Base-by-base conservation (phyloP, 1,139 yeast genomes). In the Yamadazyma taylorii region DNA sequence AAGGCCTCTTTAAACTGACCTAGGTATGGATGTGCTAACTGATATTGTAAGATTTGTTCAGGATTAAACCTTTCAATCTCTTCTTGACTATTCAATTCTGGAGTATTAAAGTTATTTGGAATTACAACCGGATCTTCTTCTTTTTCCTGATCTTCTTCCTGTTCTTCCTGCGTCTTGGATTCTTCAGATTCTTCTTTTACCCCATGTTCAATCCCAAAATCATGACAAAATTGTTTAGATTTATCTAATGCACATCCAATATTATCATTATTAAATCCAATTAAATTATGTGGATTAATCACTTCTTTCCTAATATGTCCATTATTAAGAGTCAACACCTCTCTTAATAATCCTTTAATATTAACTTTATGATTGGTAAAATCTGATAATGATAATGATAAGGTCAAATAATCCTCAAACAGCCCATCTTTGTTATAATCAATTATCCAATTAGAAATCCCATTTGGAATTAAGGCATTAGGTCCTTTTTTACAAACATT, bases 381-480 rank as follows among this genome's bases (percentile, higher is more conserved):
- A 39, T 68, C 74, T 13, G 64, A 49, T 11, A 66, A 48, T 1
- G 71, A 61, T 9, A 64, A 46, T 19, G 66, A 44, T 31, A 68
- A 42, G 1, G 70, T 56, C 42, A 65, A 24, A 29, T 53, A 51
- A 44, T 67, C 73, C 2, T 56, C 55, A 10, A 48, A 35, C 3
- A 31, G 26, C 32, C 45, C 30, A 3, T 21, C 34, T 9, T 24
- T 21, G 21, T 26, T 29, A 23, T 40, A 33, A 9, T 32, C 11
- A 46, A 48, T n/a, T 7, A 40, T 48, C 70, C 70, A 65, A n/a
- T 45, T 42, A 2, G 69, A 56, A 14, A 68, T 53, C 4, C 71
- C 71, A 47, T 66, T 67, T 3, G 73, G 73, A 27, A 67, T 61
- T 31, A 67, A 50, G 4, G 58, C 63, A 41, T 62, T 63, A 16